Evolutionary conservation across 768 basidiomycete genomes (phyloP).

Genomic region (Paxillus ammoniavirescens): DNA sequence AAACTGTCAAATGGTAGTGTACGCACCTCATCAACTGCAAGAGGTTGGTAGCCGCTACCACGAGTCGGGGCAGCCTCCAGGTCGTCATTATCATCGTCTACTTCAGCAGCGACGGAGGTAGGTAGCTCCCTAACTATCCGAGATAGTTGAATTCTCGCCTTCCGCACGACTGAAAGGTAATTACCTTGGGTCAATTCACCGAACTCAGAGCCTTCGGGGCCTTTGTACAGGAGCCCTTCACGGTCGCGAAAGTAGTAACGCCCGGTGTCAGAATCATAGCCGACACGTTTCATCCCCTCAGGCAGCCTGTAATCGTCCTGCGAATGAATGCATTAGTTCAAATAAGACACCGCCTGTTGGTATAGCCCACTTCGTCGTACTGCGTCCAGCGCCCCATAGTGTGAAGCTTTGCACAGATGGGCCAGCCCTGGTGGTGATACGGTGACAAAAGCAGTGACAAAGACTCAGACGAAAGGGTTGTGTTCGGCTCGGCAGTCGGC

Average conservation of each 20-base stretch:
- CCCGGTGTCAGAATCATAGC: slow-evolving; percentile 72
- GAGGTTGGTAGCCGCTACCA: slow-evolving; percentile 55
- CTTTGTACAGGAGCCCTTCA: slow-evolving; percentile 55
- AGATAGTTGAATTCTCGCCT: not conserved
- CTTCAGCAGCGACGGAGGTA: slow-evolving; percentile 22
- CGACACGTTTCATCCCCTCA: slow-evolving; percentile 58
- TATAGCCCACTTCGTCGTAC: slow-evolving; percentile 29
- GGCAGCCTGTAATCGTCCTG: slow-evolving; percentile 56
- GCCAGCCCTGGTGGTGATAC: slow-evolving; percentile 15
- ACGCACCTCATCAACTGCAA: slow-evolving; percentile 50
- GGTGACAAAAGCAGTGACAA: too few relatives aligned
- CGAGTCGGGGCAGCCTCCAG: slow-evolving; percentile 56
- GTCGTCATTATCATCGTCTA: slow-evolving; percentile 40
- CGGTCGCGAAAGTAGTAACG: slow-evolving; percentile 62
- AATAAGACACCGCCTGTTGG: not conserved
- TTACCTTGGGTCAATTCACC: slow-evolving; percentile 48
- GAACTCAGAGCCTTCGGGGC: slow-evolving; percentile 59
- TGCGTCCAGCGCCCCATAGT: slow-evolving; percentile 40
- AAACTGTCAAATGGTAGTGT: not conserved
- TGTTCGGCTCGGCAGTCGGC: too few relatives aligned
- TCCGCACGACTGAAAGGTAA: not conserved
- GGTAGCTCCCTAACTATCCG: slow-evolving; percentile 32
- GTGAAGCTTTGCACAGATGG: slow-evolving; percentile 4
- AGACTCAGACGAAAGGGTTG: too few relatives aligned
- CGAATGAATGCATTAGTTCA: slow-evolving; percentile 1